Conservation (phyloP, 257 asterid species). For the Plantago ovata region DNA sequence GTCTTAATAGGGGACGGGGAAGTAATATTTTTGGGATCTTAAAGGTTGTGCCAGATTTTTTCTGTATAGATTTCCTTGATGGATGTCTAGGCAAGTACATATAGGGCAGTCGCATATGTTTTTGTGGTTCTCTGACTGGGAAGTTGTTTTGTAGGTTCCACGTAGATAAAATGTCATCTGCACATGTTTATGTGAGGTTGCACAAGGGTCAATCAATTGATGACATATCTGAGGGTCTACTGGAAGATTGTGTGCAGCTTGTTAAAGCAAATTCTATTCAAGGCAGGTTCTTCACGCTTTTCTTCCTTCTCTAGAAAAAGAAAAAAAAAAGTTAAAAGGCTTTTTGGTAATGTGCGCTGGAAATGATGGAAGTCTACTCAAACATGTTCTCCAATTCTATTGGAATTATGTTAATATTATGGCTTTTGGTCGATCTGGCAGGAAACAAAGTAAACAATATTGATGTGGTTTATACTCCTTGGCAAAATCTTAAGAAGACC, state of each 20-base stretch:
- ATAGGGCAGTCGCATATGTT: slow-evolving; percentile 5
- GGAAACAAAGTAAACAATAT: slow-evolving; percentile 89
- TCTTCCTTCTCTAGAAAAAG: background rate
- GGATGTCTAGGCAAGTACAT: background rate
- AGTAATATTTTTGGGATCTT: too few relatives aligned
- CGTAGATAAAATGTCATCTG: slow-evolving; percentile 99
- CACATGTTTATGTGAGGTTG: slow-evolving; percentile 94
- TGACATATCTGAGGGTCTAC: slow-evolving; percentile 80
- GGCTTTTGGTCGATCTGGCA: slow-evolving; percentile 27
- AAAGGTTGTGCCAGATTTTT: too few relatives aligned
- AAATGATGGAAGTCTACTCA: slow-evolving; percentile 11
- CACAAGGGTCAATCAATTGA: slow-evolving; percentile 78
- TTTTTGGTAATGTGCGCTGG: slow-evolving; percentile 12
- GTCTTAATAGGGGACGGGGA: too few relatives aligned
- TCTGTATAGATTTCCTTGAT: background rate
- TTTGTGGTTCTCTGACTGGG: slow-evolving; percentile 17
- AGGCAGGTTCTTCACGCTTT: slow-evolving; percentile 40
- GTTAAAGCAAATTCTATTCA: slow-evolving; percentile 99
- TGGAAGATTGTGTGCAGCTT: slow-evolving; percentile 94
- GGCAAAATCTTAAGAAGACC: slow-evolving; percentile 96
- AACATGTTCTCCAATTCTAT: background rate
- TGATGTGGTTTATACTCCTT: slow-evolving; percentile 97
- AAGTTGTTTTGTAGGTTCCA: slow-evolving; percentile 68
- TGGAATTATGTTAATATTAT: background rate
- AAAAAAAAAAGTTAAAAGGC: background rate